A percentile compares a stretch with the other conserved stretches of the same genome.
Conservation (phyloP, 208 protist species). For the Wallacemonas collosoma region DNA sequence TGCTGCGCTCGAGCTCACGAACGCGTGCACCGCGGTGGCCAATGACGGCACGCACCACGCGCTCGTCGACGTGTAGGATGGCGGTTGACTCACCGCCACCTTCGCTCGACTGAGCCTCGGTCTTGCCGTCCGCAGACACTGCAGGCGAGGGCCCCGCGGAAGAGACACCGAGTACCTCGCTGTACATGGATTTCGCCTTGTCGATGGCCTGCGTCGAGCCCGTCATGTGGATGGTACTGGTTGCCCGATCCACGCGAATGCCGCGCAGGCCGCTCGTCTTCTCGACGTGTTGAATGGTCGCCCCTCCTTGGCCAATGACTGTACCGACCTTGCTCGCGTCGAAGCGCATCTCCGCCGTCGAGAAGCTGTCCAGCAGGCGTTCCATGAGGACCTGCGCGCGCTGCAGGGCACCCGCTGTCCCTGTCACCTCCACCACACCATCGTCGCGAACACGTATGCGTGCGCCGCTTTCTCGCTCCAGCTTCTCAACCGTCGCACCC, state of each 20-base stretch:
- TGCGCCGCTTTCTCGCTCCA: slow-evolving; percentile 52
- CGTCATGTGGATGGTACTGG: slow-evolving; percentile 24
- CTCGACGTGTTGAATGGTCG: slow-evolving; percentile 38
- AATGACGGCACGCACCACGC: slow-evolving; percentile 31
- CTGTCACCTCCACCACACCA: slow-evolving; percentile 30
- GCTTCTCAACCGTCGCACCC: slow-evolving; percentile 36
- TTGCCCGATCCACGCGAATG: slow-evolving; percentile 34
- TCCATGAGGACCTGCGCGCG: slow-evolving; percentile 26
- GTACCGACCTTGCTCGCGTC: slow-evolving; percentile 17
- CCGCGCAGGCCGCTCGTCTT: slow-evolving; percentile 34
- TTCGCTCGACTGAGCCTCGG: background rate
- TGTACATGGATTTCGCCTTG: slow-evolving; percentile 35
- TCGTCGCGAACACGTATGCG: slow-evolving; percentile 28
- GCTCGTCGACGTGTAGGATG: slow-evolving; percentile 37
- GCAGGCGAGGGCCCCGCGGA: background rate
- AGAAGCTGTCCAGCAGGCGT: slow-evolving; percentile 29
- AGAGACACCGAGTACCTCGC: slow-evolving; percentile 18
- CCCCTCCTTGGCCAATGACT: slow-evolving; percentile 51
- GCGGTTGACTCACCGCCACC: slow-evolving; percentile 21
- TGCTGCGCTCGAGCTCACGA: slow-evolving; percentile 36
- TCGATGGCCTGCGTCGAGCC: slow-evolving; percentile 30
- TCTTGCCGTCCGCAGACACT: too few relatives aligned
- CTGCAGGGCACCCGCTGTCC: slow-evolving; percentile 27
- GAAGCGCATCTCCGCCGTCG: slow-evolving; percentile 27
- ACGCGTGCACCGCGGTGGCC: slow-evolving; percentile 36